Base-by-base conservation (phyloP, 371 early-diverging fungal genomes). In the Batkoa obscura region DNA sequence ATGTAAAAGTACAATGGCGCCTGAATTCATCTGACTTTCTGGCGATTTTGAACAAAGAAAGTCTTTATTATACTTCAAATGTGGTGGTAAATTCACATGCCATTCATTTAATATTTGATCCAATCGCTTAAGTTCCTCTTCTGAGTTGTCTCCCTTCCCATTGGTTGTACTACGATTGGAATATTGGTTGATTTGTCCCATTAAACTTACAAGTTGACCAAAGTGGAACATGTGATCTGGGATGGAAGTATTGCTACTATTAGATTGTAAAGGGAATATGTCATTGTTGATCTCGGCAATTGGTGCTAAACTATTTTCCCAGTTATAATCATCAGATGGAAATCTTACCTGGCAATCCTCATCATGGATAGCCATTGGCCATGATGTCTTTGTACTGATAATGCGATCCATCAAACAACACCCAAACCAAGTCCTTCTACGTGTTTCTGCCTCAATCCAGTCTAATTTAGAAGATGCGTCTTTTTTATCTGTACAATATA, bases 271-370 rank as follows among this genome's bases (percentile, higher is more conserved):
- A 4, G 12, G 42, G 30, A 39, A 53, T 30, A 39, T 33, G 12
- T 34, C 30, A 2, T 4, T 10, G 30, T 38, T 53, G 6, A 34
- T 38, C 12, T 53, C 53, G 10, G 35, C 35, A 8, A 35, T 34
- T 38, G 39, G 30, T 2, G 53, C 53, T 2, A 38, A 15, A 9
- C 15, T n/a, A 35, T 36, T 53, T 38, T 53, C 53, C 60, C 73
- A 62, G 17, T 70, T 71, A 36, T 62, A 58, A 39, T 76, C 71
- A 50, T 75, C 75, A n/a, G 69, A 66, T 2, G 80, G 75, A 10
- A 76, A 52, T 1, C 74, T 56, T 10, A 74, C 67, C 35, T 75
- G 70, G 36, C 72, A 72, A 51, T 80, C 80, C 23, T 67, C 65
- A 34, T 71, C 71, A 41, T 74, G 70, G n/a, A 80, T 59, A 56